Evolutionary conservation across 495 filamentous ascomycete species (phyloP), one percentile per base, ranked within the genome.

Genomic region (Aspergillus cavernicola): DNA sequence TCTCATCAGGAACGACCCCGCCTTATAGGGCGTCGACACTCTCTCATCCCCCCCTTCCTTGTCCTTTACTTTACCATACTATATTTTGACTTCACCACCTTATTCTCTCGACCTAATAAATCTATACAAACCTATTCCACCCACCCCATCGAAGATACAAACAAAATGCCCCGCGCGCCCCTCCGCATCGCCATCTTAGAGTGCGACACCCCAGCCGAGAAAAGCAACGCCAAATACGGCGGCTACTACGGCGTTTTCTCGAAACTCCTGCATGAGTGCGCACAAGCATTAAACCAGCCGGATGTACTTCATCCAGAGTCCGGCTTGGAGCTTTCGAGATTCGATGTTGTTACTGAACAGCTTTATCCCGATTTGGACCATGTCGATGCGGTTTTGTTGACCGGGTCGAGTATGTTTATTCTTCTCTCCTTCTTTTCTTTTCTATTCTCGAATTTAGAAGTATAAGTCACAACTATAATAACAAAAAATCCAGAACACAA

Each of bases 141-240:
- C 10, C 6, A 39, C 1, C 39, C 39, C 39, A n/a, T n/a, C n/a
- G n/a, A n/a, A n/a, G n/a, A n/a, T n/a, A n/a, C n/a, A n/a, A n/a
- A 7, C 49, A 62, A 45, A 22, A 76, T 76, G 72, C 63, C 52
- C 39, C 60, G 20, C 39, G 12, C 74, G n/a, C 86, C 86, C 19
- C 70, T 92, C 57, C 87, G 88, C 49, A 87, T 96, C 58, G 90
- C 90, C 32, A 76, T 95, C 55, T 82, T 96, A 52, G 89, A 92
- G 77, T 84, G 86, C 69, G 90, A 92, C 70, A 86, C 79, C 6
- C 87, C 88, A 2, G 65, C 83, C 13, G 75, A 76, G 2, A 58
- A 68, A 8, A 73, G 80, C 39, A 65, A 79, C 52, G 71, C 69
- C 32, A 84, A 81, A 64, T 92, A 89, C 68, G 79, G 82, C 23